Evolutionary conservation across 2,329 filamentous ascomycete genomes (phyloP).

Genomic region (Cadophora malorum): DNA sequence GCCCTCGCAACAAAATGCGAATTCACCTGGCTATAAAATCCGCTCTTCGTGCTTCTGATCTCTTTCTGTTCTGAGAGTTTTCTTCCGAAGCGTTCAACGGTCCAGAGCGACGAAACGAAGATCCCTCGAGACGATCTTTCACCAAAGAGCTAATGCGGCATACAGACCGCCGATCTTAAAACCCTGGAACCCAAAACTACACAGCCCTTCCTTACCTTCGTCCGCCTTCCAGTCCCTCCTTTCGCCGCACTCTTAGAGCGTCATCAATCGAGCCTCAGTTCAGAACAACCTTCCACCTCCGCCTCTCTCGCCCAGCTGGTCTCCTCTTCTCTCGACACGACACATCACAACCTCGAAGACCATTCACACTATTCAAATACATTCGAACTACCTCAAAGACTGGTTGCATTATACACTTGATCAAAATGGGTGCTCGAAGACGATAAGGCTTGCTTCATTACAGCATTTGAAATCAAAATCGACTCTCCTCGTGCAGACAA

Average conservation of each 20-base stretch:
- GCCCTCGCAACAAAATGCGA: neutral
- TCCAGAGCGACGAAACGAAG: conserved; percentile 13
- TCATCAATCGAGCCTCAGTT: conserved; percentile 19
- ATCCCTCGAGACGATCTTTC: conserved; percentile 6
- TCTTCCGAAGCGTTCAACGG: conserved; percentile 1
- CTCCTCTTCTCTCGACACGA: conserved; percentile 6
- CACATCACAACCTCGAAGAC: neutral
- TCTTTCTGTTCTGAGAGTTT: conserved; percentile 10
- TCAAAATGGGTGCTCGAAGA: conserved; percentile 26
- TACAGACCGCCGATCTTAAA: conserved; percentile 4
- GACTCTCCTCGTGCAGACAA: neutral
- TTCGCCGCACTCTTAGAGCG: conserved; percentile 4
- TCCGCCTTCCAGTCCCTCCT: neutral
- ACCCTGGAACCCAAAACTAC: conserved; percentile 20
- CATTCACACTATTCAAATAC: neutral
- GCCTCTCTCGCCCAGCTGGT: neutral
- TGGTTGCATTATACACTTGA: conserved; percentile 1
- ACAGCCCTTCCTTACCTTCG: conserved; percentile 10
- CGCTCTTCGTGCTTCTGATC: neutral
- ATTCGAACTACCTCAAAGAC: neutral
- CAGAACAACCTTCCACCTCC: conserved; percentile 4
- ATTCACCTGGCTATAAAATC: neutral
- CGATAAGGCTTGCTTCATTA: conserved; percentile 13
- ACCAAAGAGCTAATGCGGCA: conserved; percentile 9
- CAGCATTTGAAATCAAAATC: neutral